A percentile compares a stretch with the other conserved stretches of the same genome.
Evolutionary conservation across 495 filamentous ascomycete species (phyloP).

Genomic region (Tuber borchii): DNA sequence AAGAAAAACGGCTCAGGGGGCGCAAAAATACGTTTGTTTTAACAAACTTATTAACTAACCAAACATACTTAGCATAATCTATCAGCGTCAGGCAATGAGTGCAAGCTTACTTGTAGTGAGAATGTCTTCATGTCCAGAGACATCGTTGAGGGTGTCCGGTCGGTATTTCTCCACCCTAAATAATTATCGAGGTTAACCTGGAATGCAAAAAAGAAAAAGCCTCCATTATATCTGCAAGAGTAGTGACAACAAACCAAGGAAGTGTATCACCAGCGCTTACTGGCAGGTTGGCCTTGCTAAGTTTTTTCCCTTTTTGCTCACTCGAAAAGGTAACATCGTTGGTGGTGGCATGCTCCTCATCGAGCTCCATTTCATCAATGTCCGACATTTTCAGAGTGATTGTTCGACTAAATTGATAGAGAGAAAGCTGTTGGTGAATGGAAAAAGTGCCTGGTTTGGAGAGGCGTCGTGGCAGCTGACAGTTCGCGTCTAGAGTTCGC

Average conservation of each 20-base stretch:
- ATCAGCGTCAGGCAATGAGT: neutral
- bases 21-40: conserved; percentile 55
- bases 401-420: neutral
- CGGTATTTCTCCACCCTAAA: conserved; percentile 97
- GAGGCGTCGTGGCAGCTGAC: neutral
- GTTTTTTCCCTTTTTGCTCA: conserved; percentile 71
- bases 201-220: neutral
- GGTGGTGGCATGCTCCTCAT: conserved; percentile 58
- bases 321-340: conserved; percentile 55
- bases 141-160: conserved; percentile 78
- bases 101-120: conserved; percentile 61
- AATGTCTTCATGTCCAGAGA: conserved; percentile 97
- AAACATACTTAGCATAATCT: neutral
- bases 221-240: neutral
- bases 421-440: neutral
- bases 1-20: neutral
- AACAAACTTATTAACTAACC: conserved; percentile 76
- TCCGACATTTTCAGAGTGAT: conserved; percentile 63
- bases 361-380: conserved; percentile 80
- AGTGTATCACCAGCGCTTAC: conserved; percentile 89
- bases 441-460: neutral
- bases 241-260: conserved; percentile 63
- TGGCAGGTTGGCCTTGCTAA: conserved; percentile 84
- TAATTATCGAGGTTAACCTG: conserved; percentile 13
- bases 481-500: neutral